Evolutionary conservation across 2,329 filamentous ascomycete species (phyloP).

Genomic region (Bisporella sp.): DNA sequence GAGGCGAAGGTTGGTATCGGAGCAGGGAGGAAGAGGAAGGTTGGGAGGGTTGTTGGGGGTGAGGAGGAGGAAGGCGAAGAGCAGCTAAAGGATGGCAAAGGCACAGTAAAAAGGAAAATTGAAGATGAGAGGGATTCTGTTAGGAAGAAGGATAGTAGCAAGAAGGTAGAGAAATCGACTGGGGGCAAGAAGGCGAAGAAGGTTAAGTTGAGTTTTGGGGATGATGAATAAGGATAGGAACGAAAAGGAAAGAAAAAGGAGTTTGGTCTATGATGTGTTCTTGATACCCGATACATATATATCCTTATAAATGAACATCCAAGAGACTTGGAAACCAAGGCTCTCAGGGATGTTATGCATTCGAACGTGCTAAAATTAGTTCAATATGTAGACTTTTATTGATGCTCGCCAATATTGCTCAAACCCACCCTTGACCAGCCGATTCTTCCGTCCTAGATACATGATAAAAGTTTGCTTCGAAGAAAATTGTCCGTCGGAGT

Average conservation of each 20-base stretch:
- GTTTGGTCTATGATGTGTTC: background rate
- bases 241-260: background rate
- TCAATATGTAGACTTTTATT: too few species aligned
- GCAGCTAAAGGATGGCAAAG: background rate
- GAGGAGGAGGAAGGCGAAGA: slow-evolving; percentile 16
- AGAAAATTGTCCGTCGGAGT: too few species aligned
- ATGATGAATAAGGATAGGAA: slow-evolving; percentile 38
- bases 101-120: background rate
- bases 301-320: too few species aligned
- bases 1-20: slow-evolving; percentile 36
- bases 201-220: slow-evolving; percentile 61
- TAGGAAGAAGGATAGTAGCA: slow-evolving; percentile 1
- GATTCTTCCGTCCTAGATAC: too few species aligned
- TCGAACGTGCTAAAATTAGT: too few species aligned
- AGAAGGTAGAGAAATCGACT: slow-evolving; percentile 21
- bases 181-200: slow-evolving; percentile 41
- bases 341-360: too few species aligned
- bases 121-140: background rate
- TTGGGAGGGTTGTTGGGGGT: slow-evolving; percentile 41
- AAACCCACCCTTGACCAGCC: too few species aligned
- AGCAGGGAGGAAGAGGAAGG: slow-evolving; percentile 46
- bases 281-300: too few species aligned
- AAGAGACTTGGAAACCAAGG: too few species aligned
- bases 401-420: too few species aligned
- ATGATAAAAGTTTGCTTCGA: too few species aligned